Evolutionary conservation across 2,329 filamentous ascomycete species (phyloP), one percentile per base, ranked within the genome.

Genomic region (Massarina eburnea): DNA sequence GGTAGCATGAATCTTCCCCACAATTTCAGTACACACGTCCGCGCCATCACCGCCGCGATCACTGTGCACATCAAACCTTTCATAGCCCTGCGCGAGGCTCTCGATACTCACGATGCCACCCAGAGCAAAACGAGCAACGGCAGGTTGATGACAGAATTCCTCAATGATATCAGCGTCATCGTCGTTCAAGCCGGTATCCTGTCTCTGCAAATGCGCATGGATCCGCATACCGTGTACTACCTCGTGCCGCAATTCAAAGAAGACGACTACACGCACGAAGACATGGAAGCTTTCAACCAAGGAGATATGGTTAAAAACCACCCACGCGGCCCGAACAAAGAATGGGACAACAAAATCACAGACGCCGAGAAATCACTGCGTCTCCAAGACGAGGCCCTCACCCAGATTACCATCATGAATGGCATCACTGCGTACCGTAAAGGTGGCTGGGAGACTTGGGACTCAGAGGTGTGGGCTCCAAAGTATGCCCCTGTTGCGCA

Each of bases 391-490:
- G 41, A 51, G 3, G 24, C 51, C 0, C 27, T 67, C 2, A 54
- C 50, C 1, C 49, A 61, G 8, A 63, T 68, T 4, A 42, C 33
- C 0, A 20, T 66, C n/a, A 42, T 64, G 21, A 39, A 53, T 12
- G 58, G 57, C 7, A 8, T 66, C 0, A 54, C 51, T 4, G 59
- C 58, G 34, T 70, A 59, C 39, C 51, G 63, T 0, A 17, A 14
- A 0, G 65, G 64, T 0, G 63, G 66, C 1, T 67, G 64, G 59
- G 63, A 66, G 36, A 47, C 27, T 0, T n/a, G n/a, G n/a, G n/a
- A 3, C n/a, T 6, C 10, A 35, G 0, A 49, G 30, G 2, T 21
- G 1, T 3, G 7, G 19, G 17, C 38, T 0, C 34, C 34, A 4
- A 14, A 6, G 18, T 26, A 35, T 5, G 42, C 20, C 3, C 26